Evolutionary conservation across 768 basidiomycete species (phyloP), one percentile per base, ranked within the genome.

Genomic region (Suillus spraguei): DNA sequence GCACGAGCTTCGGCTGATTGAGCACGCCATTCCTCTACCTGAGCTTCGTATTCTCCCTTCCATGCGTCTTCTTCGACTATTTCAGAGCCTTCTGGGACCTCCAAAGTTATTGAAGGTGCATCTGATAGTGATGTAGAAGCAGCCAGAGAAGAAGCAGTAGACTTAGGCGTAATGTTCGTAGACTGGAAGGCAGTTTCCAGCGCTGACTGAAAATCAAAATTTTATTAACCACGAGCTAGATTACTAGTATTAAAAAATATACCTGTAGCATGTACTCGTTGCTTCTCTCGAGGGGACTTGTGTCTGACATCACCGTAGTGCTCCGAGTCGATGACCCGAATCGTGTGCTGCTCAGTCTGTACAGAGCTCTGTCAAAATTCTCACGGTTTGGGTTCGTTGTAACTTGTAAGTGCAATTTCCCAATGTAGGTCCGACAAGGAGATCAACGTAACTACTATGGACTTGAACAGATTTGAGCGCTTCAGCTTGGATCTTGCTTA

Each of bases 1-100:
- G 85, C 80, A 59, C 91, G 87, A 50, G 87, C 87, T 64, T 85
- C 84, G 36, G 91, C 88, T 44, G 87, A 89, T 68, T 87, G 85
- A 28, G 84, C 83, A 46, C 88, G 87, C 93, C 92, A 95, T 61
- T 80, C 76, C 59, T 82, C 80, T 13, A 91, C 79, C 49, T 91
- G 88, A 1, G 83, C 77, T 59, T 93, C 87, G 71, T 93, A 91
- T 69, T 87, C 82, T 17, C 76, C 76, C 69, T 89, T 87, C 89
- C 89, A 91, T 9, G 77, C 65, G 28, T 86, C 86, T 41, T 84
- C 77, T 22, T 68, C 70, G 2, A 52, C 17, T 4, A 20, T 11
- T 22, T 20, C 56, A 46, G 50, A 6, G 9, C 10, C 2, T 55
- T 66, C 38, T 0, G 42, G 7, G 2, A 58, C 24, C 20, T 66